Evolutionary conservation across 257 asterid genomes (phyloP).

Genomic region (Solanum bulbocastanum): DNA sequence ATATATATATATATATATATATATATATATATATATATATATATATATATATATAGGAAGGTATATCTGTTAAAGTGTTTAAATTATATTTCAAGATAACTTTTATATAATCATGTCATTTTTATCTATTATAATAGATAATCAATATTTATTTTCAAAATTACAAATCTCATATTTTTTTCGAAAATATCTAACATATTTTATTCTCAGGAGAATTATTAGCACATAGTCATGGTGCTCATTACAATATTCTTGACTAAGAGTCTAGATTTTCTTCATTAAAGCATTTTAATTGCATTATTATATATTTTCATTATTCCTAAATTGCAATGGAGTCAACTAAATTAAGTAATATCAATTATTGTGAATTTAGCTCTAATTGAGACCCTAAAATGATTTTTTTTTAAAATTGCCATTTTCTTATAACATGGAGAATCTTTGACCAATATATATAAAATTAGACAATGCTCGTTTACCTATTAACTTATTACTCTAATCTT

Average conservation of each 20-base stretch:
- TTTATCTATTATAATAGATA: neutral
- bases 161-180: neutral
- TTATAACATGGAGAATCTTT: neutral
- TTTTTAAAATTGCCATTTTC: neutral
- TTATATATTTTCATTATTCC: neutral
- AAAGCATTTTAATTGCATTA: neutral
- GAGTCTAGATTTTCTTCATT: neutral
- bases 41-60: neutral
- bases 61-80: neutral
- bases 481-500: too few relatives aligned
- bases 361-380: neutral
- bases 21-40: too few relatives aligned
- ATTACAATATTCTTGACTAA: neutral
- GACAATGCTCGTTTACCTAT: fast-evolving
- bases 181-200: neutral
- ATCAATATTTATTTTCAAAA: neutral
- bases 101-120: neutral
- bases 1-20: neutral
- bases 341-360: neutral
- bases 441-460: neutral
- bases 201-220: neutral
- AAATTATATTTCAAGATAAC: neutral
- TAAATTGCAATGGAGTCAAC: neutral
- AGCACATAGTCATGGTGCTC: neutral
- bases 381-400: neutral